Evolutionary conservation across 495 filamentous ascomycete species (phyloP).

Genomic region (Xylaria acuta): DNA sequence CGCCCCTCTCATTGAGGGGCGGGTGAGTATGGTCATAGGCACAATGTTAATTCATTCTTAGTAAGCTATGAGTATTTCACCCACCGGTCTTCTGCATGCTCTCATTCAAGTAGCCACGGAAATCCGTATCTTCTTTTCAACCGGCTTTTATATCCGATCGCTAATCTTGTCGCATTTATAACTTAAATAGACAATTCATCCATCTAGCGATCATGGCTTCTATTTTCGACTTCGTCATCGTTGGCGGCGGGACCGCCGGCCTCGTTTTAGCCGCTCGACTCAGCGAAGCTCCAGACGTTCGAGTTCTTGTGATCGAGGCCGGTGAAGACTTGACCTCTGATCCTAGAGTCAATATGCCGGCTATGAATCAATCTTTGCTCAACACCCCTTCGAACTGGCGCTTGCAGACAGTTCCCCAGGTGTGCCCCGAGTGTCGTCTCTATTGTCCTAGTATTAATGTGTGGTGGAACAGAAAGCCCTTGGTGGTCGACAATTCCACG

Average conservation of each 20-base stretch:
- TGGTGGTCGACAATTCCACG: not conserved
- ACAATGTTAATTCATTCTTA: no score
- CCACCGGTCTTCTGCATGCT: no score
- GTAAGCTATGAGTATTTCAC: no score
- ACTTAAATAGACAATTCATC: no score
- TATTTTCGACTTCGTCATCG: not conserved
- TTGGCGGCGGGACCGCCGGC: constrained; percentile 1
- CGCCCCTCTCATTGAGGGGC: no score
- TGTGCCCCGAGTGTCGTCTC: not conserved
- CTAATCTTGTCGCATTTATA: no score
- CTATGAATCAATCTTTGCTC: not conserved
- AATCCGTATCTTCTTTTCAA: no score
- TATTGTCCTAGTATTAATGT: not conserved
- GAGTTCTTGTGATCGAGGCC: not conserved
- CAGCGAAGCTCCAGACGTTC: not conserved
- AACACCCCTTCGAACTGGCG: not conserved
- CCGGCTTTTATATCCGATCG: no score
- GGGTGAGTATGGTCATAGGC: no score
- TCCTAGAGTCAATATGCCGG: not conserved
- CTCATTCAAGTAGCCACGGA: no score
- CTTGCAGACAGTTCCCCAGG: not conserved
- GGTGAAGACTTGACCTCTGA: not conserved
- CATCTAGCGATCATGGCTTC: not conserved
- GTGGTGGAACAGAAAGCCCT: not conserved
- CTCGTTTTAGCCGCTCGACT: not conserved